Base-by-base conservation (phyloP, 192 early-diverging fungal genomes). In the Lobulomyces angularis region DNA sequence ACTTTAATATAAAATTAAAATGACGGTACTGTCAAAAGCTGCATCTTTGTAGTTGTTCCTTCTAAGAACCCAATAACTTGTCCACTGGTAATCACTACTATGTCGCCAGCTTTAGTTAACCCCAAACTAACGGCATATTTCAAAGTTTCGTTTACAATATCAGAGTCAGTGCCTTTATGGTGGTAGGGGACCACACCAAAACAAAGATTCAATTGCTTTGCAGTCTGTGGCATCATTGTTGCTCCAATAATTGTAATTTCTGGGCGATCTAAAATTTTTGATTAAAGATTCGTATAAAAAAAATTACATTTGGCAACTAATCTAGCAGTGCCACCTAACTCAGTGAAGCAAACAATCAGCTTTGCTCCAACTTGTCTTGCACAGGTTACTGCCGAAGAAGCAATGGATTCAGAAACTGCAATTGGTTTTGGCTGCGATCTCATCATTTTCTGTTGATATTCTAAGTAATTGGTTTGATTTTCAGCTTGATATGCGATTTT, bases 391-490 rank as follows among this genome's bases (percentile, higher is more conserved):
- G 72, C 66, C 0, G 63, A 67, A 2, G 65, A 69, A 6, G 72
- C 72, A 47, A 76, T 76, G n/a, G 55, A 59, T 45, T 76, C 72
- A 37, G 59, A 64, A 14, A 76, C 58, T 27, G 52, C 47, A 41
- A 76, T 59, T 8, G 72, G 72, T 53, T 71, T 72, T 11, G 72
- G 65, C 11, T 71, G 56, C 29, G 38, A 46, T 3, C 67, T 56
- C 56, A 73, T 76, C 22, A 61, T 64, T 42, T 76, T 76, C 36
- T 57, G 49, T 43, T 71, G 65, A 43, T 57, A 72, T 41, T 76
- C 72, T 16, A 59, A 22, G 56, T 76, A 76, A 58, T 76, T 71
- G 44, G 55, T 69, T 54, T 63, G 61, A 36, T 67, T 59, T 55
- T 76, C 72, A 19, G 68, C 69, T 29, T 62, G 55, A 35, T 52